Evolutionary conservation across 2,329 filamentous ascomycete species (phyloP).

Genomic region (Aspergillus sp.): DNA sequence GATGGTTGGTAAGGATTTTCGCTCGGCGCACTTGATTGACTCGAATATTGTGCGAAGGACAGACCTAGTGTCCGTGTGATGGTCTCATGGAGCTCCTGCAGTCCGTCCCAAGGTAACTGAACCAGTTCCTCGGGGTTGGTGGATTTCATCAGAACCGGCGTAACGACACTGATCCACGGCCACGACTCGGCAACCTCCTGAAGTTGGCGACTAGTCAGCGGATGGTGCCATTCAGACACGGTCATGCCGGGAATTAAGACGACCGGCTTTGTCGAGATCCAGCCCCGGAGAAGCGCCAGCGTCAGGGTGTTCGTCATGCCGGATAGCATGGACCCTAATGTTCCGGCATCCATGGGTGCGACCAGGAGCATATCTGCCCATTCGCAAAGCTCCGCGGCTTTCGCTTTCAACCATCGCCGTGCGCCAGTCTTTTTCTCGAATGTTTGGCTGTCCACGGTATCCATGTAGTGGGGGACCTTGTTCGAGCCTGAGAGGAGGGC

Average conservation of each 20-base stretch:
- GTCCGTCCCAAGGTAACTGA: slow-evolving; percentile 52
- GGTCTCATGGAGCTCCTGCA: slow-evolving; percentile 30
- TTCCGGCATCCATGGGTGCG: slow-evolving; percentile 80
- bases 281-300: slow-evolving; percentile 77
- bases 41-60: slow-evolving; percentile 14
- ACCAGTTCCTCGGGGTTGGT: slow-evolving; percentile 54
- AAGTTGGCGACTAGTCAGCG: slow-evolving; percentile 82
- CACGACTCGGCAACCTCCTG: slow-evolving; percentile 79
- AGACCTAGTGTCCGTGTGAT: slow-evolving; percentile 24
- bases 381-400: slow-evolving; percentile 64
- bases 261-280: slow-evolving; percentile 83
- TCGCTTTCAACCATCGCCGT: slow-evolving; percentile 42
- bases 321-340: slow-evolving; percentile 81
- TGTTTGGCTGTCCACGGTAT: slow-evolving; percentile 38
- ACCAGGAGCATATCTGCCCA: slow-evolving; percentile 88
- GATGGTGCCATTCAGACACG: slow-evolving; percentile 83
- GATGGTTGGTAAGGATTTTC: slow-evolving; percentile 12
- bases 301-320: slow-evolving; percentile 79
- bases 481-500: slow-evolving; percentile 37
- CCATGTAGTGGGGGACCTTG: slow-evolving; percentile 41
- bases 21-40: not conserved
- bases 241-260: slow-evolving; percentile 88
- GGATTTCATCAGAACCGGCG: slow-evolving; percentile 81
- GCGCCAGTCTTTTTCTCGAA: slow-evolving; percentile 39
- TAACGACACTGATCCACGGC: slow-evolving; percentile 81